These are phyloP conservation scores for Phycomyces blakesleeanus DNA, from an alignment of 192 early-diverging fungal genomes.

Conservation along the genomic window DNA sequence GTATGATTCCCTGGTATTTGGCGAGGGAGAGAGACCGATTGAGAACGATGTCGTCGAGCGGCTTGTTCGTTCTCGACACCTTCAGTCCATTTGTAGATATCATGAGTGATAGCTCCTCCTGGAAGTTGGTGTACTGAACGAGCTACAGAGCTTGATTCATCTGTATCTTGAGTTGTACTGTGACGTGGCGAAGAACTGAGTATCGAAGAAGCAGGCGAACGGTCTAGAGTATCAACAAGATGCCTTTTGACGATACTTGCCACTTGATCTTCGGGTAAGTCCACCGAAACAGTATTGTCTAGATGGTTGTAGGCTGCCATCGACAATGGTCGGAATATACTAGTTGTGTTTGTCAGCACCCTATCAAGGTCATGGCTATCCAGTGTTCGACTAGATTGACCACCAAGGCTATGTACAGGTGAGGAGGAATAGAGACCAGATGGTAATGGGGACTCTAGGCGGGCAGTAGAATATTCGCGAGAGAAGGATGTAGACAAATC, in stretches of 20 bases:
- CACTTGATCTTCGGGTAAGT: constrained; percentile 44
- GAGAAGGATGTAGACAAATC: background rate
- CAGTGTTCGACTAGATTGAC: background rate
- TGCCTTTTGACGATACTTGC: constrained; percentile 63
- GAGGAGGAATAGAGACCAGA: background rate
- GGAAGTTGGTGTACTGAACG: constrained; percentile 50
- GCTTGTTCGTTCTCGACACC: constrained; percentile 53
- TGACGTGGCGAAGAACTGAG: constrained; percentile 10
- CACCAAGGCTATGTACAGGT: constrained; percentile 3
- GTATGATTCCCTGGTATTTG: constrained; percentile 49
- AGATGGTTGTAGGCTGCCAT: constrained; percentile 3
- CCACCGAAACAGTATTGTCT: constrained; percentile 7
- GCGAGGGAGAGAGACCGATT: constrained; percentile 51
- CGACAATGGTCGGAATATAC: constrained; percentile 2
- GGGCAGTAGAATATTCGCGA: background rate
- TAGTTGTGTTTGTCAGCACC: background rate
- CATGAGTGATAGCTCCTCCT: constrained; percentile 78
- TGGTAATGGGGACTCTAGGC: constrained; percentile 2
- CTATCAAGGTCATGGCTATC: background rate
- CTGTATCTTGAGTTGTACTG: background rate
- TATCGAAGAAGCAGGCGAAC: constrained; percentile 23
- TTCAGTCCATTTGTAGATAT: constrained; percentile 88
- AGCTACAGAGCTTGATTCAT: constrained; percentile 17
- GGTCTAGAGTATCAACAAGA: constrained; percentile 47
- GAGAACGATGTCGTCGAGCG: constrained; percentile 40